A percentile compares a stretch with the other conserved stretches of the same genome.
phyloP scores from a whole-genome alignment of 768 basidiomycete species.

The Serendipita vermifera region DNA sequence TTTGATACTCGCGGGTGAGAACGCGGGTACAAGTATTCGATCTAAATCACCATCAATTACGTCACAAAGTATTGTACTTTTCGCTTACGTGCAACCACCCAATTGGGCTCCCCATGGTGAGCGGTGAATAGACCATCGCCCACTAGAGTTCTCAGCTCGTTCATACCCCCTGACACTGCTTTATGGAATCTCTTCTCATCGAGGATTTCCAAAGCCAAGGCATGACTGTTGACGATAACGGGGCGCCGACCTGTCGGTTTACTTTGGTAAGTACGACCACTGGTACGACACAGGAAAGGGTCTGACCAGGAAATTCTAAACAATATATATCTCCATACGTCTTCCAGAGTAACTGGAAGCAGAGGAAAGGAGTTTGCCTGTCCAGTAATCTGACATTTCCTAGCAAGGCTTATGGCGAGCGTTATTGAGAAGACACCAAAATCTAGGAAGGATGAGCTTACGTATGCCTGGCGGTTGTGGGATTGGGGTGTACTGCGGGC shows the following conservation, averaged over 20 bases:
- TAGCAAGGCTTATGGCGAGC: slow-evolving; percentile 23
- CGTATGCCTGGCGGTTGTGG: slow-evolving; percentile 31
- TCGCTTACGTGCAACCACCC: slow-evolving; percentile 34
- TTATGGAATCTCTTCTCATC: slow-evolving; percentile 35
- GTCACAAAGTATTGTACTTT: not conserved
- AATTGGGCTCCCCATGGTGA: slow-evolving; percentile 32
- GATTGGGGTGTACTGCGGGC: slow-evolving; percentile 24
- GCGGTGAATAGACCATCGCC: slow-evolving; percentile 36
- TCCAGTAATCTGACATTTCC: slow-evolving; percentile 25
- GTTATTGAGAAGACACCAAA: not conserved
- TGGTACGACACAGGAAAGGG: too few species aligned
- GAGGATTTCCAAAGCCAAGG: slow-evolving; percentile 31
- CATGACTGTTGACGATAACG: slow-evolving; percentile 26
- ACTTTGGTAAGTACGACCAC: too few species aligned
- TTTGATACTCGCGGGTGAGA: slow-evolving; percentile 31
- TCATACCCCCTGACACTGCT: slow-evolving; percentile 25
- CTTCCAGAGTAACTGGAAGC: slow-evolving; percentile 21
- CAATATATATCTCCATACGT: slow-evolving; percentile 35
- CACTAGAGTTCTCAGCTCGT: slow-evolving; percentile 26
- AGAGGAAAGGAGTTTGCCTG: slow-evolving; percentile 14
- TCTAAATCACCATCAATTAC: slow-evolving; percentile 21
- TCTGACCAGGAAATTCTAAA: slow-evolving; percentile 27
- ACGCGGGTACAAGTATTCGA: slow-evolving; percentile 30
- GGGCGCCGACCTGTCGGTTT: slow-evolving; percentile 20
- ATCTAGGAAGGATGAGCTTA: not conserved